These are phyloP conservation scores for Backusella parvicylindrica DNA, from an alignment of 192 early-diverging fungal species.

Conservation along the genomic window DNA sequence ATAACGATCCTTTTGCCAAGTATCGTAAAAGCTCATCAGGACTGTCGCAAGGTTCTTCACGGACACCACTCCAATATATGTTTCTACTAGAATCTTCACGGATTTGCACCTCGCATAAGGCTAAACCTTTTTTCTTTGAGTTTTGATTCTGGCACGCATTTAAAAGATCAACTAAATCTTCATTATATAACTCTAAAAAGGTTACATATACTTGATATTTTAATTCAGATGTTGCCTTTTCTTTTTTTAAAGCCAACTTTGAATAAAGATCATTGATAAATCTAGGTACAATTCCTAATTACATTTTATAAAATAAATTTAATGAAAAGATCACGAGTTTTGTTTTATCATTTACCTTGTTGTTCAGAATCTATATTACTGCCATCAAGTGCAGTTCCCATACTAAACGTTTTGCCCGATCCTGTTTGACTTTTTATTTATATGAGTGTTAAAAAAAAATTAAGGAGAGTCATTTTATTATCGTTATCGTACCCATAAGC, in stretches of 20 bases:
- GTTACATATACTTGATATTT: conserved; percentile 62
- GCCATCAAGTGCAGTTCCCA: conserved; percentile 73
- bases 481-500: conserved; percentile 7
- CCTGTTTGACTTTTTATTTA: conserved; percentile 69
- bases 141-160: conserved; percentile 33
- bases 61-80: conserved; percentile 82
- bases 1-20: conserved; percentile 51
- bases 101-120: conserved; percentile 30
- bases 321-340: conserved; percentile 40
- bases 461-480: not conserved
- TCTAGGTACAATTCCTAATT: conserved; percentile 66
- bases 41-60: conserved; percentile 65
- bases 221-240: conserved; percentile 26
- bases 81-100: conserved; percentile 83
- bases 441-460: conserved; percentile 64
- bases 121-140: not conserved
- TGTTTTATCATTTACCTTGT: conserved; percentile 5
- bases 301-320: conserved; percentile 31
- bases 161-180: conserved; percentile 89
- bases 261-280: conserved; percentile 58
- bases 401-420: conserved; percentile 91
- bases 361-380: conserved; percentile 1
- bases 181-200: conserved; percentile 95
- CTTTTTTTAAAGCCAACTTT: conserved; percentile 30
- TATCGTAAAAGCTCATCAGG: conserved; percentile 58